Percentiles rank a stretch among this genome's conserved stretches.
phyloP scores from a whole-genome alignment of 73 alveolate genomes.

The Symbiodinium natans region DNA sequence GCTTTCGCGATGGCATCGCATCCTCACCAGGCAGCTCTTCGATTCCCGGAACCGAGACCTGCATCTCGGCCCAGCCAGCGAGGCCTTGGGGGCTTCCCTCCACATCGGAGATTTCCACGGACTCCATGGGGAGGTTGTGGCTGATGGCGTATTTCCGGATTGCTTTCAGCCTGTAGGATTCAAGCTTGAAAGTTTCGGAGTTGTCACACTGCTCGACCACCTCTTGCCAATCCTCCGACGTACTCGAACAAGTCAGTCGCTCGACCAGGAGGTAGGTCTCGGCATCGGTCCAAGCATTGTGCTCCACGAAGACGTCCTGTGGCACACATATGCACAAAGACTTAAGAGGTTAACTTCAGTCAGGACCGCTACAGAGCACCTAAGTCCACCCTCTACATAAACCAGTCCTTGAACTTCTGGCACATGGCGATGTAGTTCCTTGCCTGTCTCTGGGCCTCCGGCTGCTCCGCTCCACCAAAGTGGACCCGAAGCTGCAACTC shows the following conservation, averaged over 20 bases:
- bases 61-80: constrained; percentile 27
- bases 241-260: not conserved
- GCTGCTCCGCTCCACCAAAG: constrained; percentile 1
- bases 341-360: not conserved
- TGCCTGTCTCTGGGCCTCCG: constrained; percentile 40
- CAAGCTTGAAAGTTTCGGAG: constrained; percentile 11
- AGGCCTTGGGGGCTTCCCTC: not conserved
- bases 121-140: not conserved
- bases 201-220: not conserved
- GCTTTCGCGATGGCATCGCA: not conserved
- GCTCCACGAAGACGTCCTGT: constrained; percentile 25
- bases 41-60: constrained; percentile 13
- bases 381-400: too few species aligned
- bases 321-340: too few species aligned
- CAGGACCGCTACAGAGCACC: too few species aligned
- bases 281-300: constrained; percentile 33
- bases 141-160: not conserved
- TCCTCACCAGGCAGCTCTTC: not conserved
- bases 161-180: not conserved
- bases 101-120: not conserved
- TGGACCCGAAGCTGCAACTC: not conserved
- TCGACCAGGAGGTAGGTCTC: constrained; percentile 40
- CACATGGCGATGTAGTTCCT: constrained; percentile 29
- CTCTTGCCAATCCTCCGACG: constrained; percentile 11
- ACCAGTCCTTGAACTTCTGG: not conserved